Conservation (phyloP, 2,329 filamentous ascomycete species). For the Neonectria ditissima region DNA sequence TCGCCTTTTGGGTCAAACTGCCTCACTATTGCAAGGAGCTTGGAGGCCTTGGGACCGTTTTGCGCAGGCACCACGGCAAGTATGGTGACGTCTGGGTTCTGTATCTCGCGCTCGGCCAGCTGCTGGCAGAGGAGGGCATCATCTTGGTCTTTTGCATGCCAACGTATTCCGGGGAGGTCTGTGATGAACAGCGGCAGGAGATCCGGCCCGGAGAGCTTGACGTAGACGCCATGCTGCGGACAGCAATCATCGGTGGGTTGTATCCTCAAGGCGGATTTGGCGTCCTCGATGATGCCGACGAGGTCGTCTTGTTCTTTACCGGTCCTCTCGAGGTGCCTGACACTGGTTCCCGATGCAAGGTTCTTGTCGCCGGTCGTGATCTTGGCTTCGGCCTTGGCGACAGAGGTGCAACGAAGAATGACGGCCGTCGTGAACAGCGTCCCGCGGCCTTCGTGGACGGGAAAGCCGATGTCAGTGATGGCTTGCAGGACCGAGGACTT, state of each 20-base stretch:
- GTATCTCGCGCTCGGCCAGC: slow-evolving; percentile 15
- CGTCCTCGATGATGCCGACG: background rate
- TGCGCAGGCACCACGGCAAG: slow-evolving; percentile 19
- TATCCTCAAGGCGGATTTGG: background rate
- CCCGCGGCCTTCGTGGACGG: slow-evolving; percentile 2
- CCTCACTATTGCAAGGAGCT: slow-evolving; percentile 12
- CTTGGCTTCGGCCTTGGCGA: slow-evolving; percentile 12
- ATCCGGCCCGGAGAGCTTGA: slow-evolving; percentile 12
- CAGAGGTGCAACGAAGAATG: slow-evolving; percentile 3
- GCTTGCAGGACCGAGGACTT: slow-evolving; percentile 15
- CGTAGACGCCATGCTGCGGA: slow-evolving; percentile 15
- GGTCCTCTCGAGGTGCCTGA: background rate
- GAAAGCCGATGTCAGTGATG: slow-evolving; percentile 12
- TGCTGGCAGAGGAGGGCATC: slow-evolving; percentile 10
- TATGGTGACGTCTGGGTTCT: slow-evolving; percentile 12
- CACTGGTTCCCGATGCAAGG: background rate
- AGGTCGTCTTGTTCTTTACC: slow-evolving; percentile 2
- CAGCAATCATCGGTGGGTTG: background rate
- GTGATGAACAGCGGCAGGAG: slow-evolving; percentile 13
- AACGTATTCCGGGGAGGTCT: slow-evolving; percentile 9
- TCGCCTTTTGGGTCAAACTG: slow-evolving; percentile 14
- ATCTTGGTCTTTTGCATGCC: background rate
- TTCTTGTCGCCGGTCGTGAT: slow-evolving; percentile 13
- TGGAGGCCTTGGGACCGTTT: background rate
- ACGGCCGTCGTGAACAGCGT: slow-evolving; percentile 14